A percentile compares a stretch with the other conserved stretches of the same genome.
These are phyloP conservation scores for Sporothrix schenckii DNA, from an alignment of 2,329 filamentous ascomycete species.

Conservation along the genomic window DNA sequence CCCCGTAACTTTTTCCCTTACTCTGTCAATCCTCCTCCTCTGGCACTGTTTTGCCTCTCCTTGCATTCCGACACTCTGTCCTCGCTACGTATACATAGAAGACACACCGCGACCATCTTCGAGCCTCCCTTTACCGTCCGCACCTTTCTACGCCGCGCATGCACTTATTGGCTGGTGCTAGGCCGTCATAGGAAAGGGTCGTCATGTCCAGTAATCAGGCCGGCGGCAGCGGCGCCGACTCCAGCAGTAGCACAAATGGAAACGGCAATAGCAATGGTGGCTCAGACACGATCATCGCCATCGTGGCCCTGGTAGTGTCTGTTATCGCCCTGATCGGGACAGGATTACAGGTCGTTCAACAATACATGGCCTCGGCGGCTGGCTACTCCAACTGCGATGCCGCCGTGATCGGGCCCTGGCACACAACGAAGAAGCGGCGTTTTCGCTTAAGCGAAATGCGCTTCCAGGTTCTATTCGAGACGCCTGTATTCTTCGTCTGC, in stretches of 20 bases:
- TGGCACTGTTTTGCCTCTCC: neutral
- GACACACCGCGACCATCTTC: neutral
- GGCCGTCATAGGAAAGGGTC: neutral
- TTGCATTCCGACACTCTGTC: neutral
- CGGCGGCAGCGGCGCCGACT: neutral
- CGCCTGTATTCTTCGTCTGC: slow-evolving; percentile 56
- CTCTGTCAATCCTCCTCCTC: neutral
- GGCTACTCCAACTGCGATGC: slow-evolving; percentile 54
- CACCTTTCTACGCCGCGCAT: neutral
- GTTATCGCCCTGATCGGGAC: slow-evolving; percentile 52
- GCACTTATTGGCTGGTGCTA: neutral
- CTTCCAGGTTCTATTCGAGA: slow-evolving; percentile 54
- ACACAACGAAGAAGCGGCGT: slow-evolving; percentile 45
- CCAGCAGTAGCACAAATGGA: slow-evolving; percentile 15
- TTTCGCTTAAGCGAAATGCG: slow-evolving; percentile 52
- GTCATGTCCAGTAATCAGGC: slow-evolving; percentile 26
- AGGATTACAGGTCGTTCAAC: slow-evolving; percentile 53
- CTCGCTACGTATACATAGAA: neutral
- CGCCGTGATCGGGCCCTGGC: slow-evolving; percentile 54
- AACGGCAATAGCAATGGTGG: slow-evolving; percentile 31
- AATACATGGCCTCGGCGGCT: slow-evolving; percentile 55
- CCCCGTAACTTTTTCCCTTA: neutral
- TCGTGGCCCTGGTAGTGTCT: slow-evolving; percentile 53
- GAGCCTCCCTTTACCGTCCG: neutral
- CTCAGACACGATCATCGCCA: slow-evolving; percentile 47